These are phyloP conservation scores for Phlyctochytrium arcticum DNA, from an alignment of 192 early-diverging fungal species.

Conservation along the genomic window DNA sequence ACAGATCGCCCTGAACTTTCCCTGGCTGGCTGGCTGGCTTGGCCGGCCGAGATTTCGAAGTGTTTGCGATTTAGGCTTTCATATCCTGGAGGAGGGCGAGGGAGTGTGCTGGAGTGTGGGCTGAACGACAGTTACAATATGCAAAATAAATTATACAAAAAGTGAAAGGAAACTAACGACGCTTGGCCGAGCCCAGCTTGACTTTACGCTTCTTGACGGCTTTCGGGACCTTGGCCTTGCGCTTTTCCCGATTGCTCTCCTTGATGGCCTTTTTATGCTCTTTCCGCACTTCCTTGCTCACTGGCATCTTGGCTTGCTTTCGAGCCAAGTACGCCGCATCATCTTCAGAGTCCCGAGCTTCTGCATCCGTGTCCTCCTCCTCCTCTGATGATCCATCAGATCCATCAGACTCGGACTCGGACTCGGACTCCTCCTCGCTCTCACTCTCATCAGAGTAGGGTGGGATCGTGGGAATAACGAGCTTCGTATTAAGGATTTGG, in stretches of 20 bases:
- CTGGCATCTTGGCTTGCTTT: background rate
- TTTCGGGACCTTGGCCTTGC: constrained; percentile 94
- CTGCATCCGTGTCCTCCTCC: constrained; percentile 83
- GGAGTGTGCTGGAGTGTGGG: too few species aligned
- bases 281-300: too few species aligned
- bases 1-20: too few species aligned
- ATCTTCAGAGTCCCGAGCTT: constrained; percentile 26
- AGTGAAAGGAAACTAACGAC: too few species aligned
- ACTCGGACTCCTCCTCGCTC: constrained; percentile 38
- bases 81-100: too few species aligned
- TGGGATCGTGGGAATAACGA: too few species aligned
- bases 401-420: constrained; percentile 38
- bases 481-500: background rate
- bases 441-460: constrained; percentile 34
- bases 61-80: too few species aligned
- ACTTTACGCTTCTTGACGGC: constrained; percentile 92
- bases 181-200: constrained; percentile 57
- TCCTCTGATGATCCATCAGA: constrained; percentile 41
- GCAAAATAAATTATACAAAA: too few species aligned
- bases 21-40: too few species aligned
- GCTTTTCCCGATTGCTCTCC: constrained; percentile 85
- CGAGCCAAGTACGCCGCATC: background rate
- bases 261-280: constrained; percentile 82
- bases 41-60: too few species aligned
- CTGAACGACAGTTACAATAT: too few species aligned